Evolutionary conservation across 2,329 filamentous ascomycete genomes (phyloP), one percentile per base, ranked within the genome.

Genomic region (Elsinoe australis): DNA sequence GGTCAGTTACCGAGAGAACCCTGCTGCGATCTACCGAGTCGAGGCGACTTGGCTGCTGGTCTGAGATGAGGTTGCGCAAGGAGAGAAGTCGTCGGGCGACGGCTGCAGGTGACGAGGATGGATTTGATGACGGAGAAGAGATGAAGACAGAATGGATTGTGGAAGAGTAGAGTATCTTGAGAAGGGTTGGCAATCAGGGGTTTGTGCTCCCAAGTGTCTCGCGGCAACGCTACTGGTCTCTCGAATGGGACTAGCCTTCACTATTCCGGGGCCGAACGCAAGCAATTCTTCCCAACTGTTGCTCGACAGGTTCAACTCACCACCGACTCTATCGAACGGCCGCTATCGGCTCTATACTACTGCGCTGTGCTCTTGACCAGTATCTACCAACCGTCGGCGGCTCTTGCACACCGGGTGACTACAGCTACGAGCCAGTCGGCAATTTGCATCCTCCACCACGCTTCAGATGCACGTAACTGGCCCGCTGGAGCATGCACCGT

Each of bases 151-250:
- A 39, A 39, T 26, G 31, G 24, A 48, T n/a, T 14, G 18, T 12
- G 17, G 44, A 36, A 38, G 45, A 28, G 45, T 36, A 48, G 45
- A 39, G 45, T 39, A 39, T 31, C 33, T 48, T 48, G 45, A 36
- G 32, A 39, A 48, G 33, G 45, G 33, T 48, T 48, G 45, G 45
- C 45, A 48, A 48, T 48, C 45, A 48, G 45, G 45, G 45, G 45
- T 48, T 48, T 48, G 45, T 48, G 45, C 45, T 38, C 34, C 28
- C 32, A 36, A 48, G 45, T 48, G 45, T 48, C 45, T 48, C 45
- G 45, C 45, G 45, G 45, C 45, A 48, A 48, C 45, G 45, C 24
- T 36, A 34, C 33, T 34, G 45, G 31, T 28, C 19, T 36, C 45
- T 36, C 45, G 24, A 39, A 48, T 24, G 14, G 45, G 45, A 48